A percentile compares a stretch with the other conserved stretches of the same genome.
phyloP scores from a whole-genome alignment of 179 eudicot species.

The Heliamphora pulchella region DNA sequence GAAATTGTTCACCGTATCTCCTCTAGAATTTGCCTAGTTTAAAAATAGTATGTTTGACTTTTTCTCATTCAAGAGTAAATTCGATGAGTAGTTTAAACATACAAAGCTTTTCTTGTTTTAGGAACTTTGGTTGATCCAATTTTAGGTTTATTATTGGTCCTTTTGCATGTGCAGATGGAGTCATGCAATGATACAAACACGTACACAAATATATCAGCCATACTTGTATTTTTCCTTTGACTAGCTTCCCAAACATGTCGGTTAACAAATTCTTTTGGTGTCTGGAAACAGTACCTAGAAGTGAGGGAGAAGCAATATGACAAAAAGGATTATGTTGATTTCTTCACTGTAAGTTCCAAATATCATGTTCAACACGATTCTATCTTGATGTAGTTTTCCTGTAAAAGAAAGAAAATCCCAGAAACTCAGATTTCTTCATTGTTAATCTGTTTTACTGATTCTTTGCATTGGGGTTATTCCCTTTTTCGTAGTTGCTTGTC shows the following conservation, averaged over 20 bases:
- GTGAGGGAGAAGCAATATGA: slow-evolving; percentile 98
- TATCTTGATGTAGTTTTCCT: neutral
- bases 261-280: neutral
- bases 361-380: neutral
- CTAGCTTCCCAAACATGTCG: neutral
- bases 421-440: too few species aligned
- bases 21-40: too few species aligned
- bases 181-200: neutral
- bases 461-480: too few species aligned
- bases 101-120: neutral
- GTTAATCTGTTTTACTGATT: too few species aligned
- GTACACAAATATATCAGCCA: neutral
- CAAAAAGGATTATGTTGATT: slow-evolving; percentile 63
- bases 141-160: neutral
- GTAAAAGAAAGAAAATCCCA: too few species aligned
- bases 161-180: neutral
- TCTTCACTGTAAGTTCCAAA: slow-evolving; percentile 62
- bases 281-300: slow-evolving; percentile 57
- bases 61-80: too few species aligned
- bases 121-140: neutral
- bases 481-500: neutral
- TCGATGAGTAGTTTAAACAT: neutral
- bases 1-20: too few species aligned
- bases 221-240: neutral
- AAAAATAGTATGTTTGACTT: too few species aligned